Evolutionary conservation across 2,329 filamentous ascomycete genomes (phyloP), one percentile per base, ranked within the genome.

Genomic region (Coniella lustricola): DNA sequence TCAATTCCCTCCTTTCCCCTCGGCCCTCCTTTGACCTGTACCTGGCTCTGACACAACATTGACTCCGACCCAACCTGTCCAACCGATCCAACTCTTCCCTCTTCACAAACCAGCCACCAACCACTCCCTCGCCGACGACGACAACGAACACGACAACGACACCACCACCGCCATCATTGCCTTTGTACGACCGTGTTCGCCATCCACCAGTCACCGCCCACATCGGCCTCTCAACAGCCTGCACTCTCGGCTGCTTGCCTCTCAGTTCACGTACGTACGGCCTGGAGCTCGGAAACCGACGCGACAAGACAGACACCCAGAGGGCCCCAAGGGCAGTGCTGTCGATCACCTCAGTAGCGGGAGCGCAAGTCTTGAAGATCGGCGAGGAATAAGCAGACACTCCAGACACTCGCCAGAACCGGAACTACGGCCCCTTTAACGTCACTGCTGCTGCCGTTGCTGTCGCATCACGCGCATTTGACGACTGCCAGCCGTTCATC

Each of bases 1-100:
- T 52, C 50, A 31, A 50, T 52, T 52, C 50, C 50, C 43, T 50
- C 43, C 50, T 50, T 44, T 52, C 50, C 25, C 42, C 46, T 52
- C 38, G 35, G 43, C 25, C 50, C 43, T 42, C 18, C 29, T 18
- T 37, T 49, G 46, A 42, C 50, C 39, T 43, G 5, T 42, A 43
- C 43, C 31, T 31, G 39, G 31, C 25, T 25, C 25, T 17, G 39
- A 18, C 36, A 16, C 21, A 29, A 10, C 25, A 29, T 29, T 29
- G 25, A 29, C n/a, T 36, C 34, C n/a, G 36, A 21, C 18, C 17
- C 36, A 17, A 42, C 25, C 39, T n/a, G 29, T 7, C 39, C 25
- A 13, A 18, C 25, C 12, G 29, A 18, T 25, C 18, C 31, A 7
- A 22, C 7, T 17, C 13, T 25, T 33, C 25, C 40, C 29, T 32